phyloP scores from a whole-genome alignment of 1,139 yeast species.

The Pichia norvegensis region DNA sequence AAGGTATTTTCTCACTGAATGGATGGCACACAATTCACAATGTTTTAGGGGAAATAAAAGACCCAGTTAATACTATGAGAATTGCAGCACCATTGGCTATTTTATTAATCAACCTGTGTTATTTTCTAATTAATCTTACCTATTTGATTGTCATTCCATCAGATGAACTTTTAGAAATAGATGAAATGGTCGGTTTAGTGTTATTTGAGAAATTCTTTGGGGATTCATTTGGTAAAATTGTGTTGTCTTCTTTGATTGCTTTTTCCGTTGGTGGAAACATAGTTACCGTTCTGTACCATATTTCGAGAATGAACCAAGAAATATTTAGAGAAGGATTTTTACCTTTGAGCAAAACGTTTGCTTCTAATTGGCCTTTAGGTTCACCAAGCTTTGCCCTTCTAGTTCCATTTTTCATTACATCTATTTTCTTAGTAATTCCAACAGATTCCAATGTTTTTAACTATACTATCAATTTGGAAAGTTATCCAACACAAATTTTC shows the following conservation, averaged over 20 bases:
- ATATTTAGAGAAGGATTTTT: conserved; percentile 53
- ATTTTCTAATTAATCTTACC: conserved; percentile 44
- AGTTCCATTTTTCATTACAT: conserved; percentile 28
- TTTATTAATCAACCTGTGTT: conserved; percentile 38
- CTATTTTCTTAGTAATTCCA: conserved; percentile 28
- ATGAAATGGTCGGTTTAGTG: conserved; percentile 49
- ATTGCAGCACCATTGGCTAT: conserved; percentile 52
- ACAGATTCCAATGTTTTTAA: conserved; percentile 36
- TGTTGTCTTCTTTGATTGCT: conserved; percentile 47
- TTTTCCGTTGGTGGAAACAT: conserved; percentile 55
- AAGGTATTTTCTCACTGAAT: conserved; percentile 47
- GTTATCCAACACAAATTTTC: conserved; percentile 47
- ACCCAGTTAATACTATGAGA: conserved; percentile 46
- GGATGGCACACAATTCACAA: conserved; percentile 60
- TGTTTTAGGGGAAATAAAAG: conserved; percentile 49
- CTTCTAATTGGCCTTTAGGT: conserved; percentile 51
- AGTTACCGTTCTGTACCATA: conserved; percentile 50
- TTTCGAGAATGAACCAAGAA: conserved; percentile 52
- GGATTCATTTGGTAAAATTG: conserved; percentile 37
- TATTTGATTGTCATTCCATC: conserved; percentile 49
- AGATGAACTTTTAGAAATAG: conserved; percentile 39
- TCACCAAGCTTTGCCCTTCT: conserved; percentile 43
- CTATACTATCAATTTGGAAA: conserved; percentile 48
- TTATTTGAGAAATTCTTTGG: conserved; percentile 52
- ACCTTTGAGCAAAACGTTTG: conserved; percentile 45